Conservation (phyloP, 495 filamentous ascomycete species). For the Geopyxis carbonaria region DNA sequence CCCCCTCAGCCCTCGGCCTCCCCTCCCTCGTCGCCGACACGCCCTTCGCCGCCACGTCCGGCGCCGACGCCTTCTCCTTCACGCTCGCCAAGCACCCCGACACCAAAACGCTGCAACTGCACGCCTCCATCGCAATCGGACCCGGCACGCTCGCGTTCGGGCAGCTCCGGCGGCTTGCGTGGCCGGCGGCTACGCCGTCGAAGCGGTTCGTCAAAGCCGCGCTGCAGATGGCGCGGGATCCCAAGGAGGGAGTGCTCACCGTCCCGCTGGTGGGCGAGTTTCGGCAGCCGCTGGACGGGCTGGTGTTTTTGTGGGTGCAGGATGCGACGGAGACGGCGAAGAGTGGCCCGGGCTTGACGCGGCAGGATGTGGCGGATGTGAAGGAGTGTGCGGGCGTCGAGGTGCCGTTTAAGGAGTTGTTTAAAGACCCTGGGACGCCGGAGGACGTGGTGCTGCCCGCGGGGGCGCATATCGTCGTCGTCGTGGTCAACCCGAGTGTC, state of each 20-base stretch:
- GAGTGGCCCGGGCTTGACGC: slow-evolving; percentile 9
- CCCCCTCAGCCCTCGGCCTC: background rate
- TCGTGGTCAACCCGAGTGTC: too few species aligned
- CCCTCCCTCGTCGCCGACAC: slow-evolving; percentile 3
- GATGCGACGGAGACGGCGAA: slow-evolving; percentile 5
- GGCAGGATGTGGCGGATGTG: slow-evolving; percentile 13
- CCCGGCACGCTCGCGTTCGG: background rate
- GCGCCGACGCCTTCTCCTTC: too few species aligned
- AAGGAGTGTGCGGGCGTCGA: slow-evolving; percentile 8
- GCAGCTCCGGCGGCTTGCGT: slow-evolving; percentile 3
- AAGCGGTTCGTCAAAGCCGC: slow-evolving; percentile 17
- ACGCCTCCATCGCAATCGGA: background rate
- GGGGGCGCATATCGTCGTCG: slow-evolving; percentile 25
- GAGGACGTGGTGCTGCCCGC: slow-evolving; percentile 19
- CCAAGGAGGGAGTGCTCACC: slow-evolving; percentile 15
- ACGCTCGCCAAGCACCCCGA: background rate
- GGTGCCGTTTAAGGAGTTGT: slow-evolving; percentile 7
- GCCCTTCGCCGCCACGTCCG: too few species aligned
- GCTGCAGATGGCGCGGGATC: slow-evolving; percentile 11
- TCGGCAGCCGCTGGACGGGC: slow-evolving; percentile 30
- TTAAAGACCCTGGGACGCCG: slow-evolving; percentile 5
- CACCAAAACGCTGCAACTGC: background rate
- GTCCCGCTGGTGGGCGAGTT: slow-evolving; percentile 27
- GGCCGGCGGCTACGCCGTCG: slow-evolving; percentile 1
- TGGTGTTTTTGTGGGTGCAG: slow-evolving; percentile 28